phyloP scores from a whole-genome alignment of 495 filamentous ascomycete genomes.

The Penicillium salamii region DNA sequence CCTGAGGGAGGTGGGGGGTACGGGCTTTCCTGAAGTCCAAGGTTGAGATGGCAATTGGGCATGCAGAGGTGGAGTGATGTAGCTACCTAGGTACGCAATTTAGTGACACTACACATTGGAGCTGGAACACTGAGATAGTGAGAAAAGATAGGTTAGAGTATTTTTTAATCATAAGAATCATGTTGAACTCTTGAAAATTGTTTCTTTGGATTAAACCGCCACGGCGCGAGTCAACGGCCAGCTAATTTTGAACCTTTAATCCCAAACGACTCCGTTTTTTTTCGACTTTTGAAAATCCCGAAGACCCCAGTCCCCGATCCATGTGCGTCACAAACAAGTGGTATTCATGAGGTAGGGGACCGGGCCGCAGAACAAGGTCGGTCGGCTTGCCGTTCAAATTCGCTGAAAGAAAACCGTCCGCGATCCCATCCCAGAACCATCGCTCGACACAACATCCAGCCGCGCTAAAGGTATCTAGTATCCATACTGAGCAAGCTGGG shows the following conservation, averaged over 20 bases:
- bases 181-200: slow-evolving; percentile 43
- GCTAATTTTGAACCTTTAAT: slow-evolving; percentile 48
- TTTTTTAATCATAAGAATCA: slow-evolving; percentile 31
- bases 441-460: slow-evolving; percentile 48
- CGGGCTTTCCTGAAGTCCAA: too few relatives aligned
- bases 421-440: slow-evolving; percentile 45
- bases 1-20: too few relatives aligned
- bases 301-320: slow-evolving; percentile 29
- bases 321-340: slow-evolving; percentile 40
- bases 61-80: too few relatives aligned
- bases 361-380: slow-evolving; percentile 36
- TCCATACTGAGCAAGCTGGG: slow-evolving; percentile 67
- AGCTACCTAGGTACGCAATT: too few relatives aligned
- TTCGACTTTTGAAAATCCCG: slow-evolving; percentile 29
- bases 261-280: slow-evolving; percentile 44
- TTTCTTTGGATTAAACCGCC: slow-evolving; percentile 50
- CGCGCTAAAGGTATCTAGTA: slow-evolving; percentile 60
- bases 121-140: background rate
- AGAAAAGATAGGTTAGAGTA: slow-evolving; percentile 14
- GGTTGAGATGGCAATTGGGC: too few relatives aligned
- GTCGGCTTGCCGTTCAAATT: slow-evolving; percentile 43
- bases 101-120: too few relatives aligned
- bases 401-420: slow-evolving; percentile 48
- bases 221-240: slow-evolving; percentile 47
- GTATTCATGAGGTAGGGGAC: slow-evolving; percentile 32